These are phyloP conservation scores for Saturnispora zaruensis DNA, from an alignment of 805 yeast genomes.

Conservation along the genomic window DNA sequence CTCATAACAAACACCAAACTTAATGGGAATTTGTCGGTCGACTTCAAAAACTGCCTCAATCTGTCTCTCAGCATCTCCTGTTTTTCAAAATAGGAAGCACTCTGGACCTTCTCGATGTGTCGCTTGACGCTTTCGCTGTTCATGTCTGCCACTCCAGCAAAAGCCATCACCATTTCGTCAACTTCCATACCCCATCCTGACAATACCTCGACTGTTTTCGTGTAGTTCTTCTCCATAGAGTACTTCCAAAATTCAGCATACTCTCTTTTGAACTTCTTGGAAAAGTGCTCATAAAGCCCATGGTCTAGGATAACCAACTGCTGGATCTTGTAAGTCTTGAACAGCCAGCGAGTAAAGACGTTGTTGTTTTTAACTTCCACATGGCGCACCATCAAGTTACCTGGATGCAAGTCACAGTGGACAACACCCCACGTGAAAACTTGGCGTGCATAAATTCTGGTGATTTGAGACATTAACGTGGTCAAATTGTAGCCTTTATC, in stretches of 20 bases:
- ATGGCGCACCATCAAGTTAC: slow-evolving; percentile 53
- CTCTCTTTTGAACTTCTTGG: slow-evolving; percentile 41
- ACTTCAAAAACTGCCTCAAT: slow-evolving; percentile 48
- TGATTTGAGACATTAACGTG: slow-evolving; percentile 41
- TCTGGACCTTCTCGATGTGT: slow-evolving; percentile 23
- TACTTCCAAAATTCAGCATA: slow-evolving; percentile 59
- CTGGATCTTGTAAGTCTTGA: slow-evolving; percentile 28
- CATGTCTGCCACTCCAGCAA: slow-evolving; percentile 17
- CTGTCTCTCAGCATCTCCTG: slow-evolving; percentile 37
- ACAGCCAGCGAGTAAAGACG: slow-evolving; percentile 4
- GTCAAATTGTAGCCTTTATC: slow-evolving; percentile 32
- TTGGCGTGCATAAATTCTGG: slow-evolving; percentile 46
- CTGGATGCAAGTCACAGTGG: slow-evolving; percentile 79
- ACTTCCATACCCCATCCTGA: slow-evolving; percentile 62
- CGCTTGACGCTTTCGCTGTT: slow-evolving; percentile 28
- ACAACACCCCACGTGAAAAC: slow-evolving; percentile 60
- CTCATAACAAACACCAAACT: slow-evolving; percentile 58
- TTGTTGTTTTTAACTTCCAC: slow-evolving; percentile 11
- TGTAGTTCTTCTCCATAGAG: slow-evolving; percentile 43
- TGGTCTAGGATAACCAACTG: slow-evolving; percentile 67
- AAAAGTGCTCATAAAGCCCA: slow-evolving; percentile 56
- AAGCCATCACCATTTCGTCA: slow-evolving; percentile 48
- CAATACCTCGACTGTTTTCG: slow-evolving; percentile 41
- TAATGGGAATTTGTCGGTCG: slow-evolving; percentile 58
- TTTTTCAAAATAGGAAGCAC: slow-evolving; percentile 32